Evolutionary conservation across 176 grass and related monocot species (phyloP).

Genomic region (Triticum monococcum): DNA sequence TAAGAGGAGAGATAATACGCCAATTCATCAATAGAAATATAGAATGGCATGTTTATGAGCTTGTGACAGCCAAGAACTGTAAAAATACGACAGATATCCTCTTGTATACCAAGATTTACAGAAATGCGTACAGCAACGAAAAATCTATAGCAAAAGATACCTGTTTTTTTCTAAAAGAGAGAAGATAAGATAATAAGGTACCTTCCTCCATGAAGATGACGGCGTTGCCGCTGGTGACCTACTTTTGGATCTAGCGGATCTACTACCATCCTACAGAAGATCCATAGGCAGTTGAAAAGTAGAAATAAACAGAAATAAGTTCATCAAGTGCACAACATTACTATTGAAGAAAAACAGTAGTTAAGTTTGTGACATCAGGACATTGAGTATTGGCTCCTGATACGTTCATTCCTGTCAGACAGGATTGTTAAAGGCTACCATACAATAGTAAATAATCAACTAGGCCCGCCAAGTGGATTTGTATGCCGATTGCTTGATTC

Average conservation of each 20-base stretch:
- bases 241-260: constrained; percentile 66
- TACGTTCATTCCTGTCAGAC: background rate
- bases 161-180: background rate
- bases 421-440: background rate
- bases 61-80: background rate
- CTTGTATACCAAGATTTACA: background rate
- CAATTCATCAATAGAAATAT: background rate
- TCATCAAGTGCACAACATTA: background rate
- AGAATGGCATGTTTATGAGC: background rate
- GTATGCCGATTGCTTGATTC: background rate
- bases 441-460: background rate
- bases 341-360: background rate
- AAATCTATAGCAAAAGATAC: background rate
- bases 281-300: background rate
- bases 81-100: background rate
- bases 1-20: background rate
- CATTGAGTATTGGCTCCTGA: background rate
- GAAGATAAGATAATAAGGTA: constrained; percentile 7
- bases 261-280: constrained; percentile 53
- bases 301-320: constrained; percentile 25
- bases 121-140: background rate
- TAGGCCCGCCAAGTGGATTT: background rate
- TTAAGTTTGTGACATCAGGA: background rate
- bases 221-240: constrained; percentile 40
- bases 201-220: constrained; percentile 77